Conservation (phyloP, 257 asterid species). For the Nyctanthes arbortristis region DNA sequence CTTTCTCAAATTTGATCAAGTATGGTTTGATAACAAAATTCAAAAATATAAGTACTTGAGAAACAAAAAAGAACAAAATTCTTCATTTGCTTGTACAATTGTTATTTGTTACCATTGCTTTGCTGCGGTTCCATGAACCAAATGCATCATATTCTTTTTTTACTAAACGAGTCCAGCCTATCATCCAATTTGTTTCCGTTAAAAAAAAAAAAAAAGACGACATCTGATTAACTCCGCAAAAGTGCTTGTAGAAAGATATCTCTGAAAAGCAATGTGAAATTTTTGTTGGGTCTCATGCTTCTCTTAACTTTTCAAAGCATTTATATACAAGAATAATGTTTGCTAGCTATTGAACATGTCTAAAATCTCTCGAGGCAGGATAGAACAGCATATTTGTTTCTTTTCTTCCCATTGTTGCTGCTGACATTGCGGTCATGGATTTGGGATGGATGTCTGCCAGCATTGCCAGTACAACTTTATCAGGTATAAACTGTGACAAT, state of each 20-base stretch:
- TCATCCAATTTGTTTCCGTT: no score
- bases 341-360: slow-evolving; percentile 14
- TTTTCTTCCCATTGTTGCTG: slow-evolving; percentile 62
- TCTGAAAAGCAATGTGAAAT: neutral
- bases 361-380: slow-evolving; percentile 60
- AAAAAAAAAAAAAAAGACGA: no score
- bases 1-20: neutral
- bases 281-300: neutral
- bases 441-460: slow-evolving; percentile 95
- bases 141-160: no score
- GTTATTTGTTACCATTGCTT: no score
- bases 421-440: slow-evolving; percentile 69
- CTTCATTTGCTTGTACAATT: no score
- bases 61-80: neutral
- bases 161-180: no score
- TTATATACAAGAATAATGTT: neutral
- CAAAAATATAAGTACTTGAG: no score
- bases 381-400: slow-evolving; percentile 77
- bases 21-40: no score
- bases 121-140: no score
- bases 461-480: slow-evolving; percentile 94
- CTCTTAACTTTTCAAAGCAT: slow-evolving; percentile 12
- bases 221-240: neutral
- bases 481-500: slow-evolving; percentile 61
- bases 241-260: neutral